Conservation (phyloP, 169 alveolate genomes). For the Cryptosporidium ryanae region DNA sequence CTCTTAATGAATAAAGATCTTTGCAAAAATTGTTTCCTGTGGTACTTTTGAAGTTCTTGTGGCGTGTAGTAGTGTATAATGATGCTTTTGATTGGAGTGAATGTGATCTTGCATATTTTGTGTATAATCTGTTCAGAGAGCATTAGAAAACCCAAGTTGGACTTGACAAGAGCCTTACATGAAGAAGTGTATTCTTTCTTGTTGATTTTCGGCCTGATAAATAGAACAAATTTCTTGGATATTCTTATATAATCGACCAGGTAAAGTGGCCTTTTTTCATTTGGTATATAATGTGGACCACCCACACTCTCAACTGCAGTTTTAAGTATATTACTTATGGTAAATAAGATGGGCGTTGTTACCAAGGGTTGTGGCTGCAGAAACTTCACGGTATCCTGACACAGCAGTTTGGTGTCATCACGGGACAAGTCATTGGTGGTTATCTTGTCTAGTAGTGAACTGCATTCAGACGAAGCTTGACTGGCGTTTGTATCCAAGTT, state of each 20-base stretch:
- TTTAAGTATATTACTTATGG: slow-evolving; percentile 32
- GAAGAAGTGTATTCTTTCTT: slow-evolving; percentile 27
- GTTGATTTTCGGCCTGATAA: slow-evolving; percentile 36
- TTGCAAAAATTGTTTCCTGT: slow-evolving; percentile 36
- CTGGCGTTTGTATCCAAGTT: slow-evolving; percentile 36
- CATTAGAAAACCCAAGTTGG: background rate
- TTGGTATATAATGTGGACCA: background rate
- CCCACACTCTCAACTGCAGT: slow-evolving; percentile 9
- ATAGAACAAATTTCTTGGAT: slow-evolving; percentile 18
- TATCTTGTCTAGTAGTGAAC: slow-evolving; percentile 19
- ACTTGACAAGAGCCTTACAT: slow-evolving; percentile 16
- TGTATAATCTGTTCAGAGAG: background rate
- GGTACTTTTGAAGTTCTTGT: slow-evolving; percentile 27
- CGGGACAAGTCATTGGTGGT: slow-evolving; percentile 5
- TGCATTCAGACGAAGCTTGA: slow-evolving; percentile 55
- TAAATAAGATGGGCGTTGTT: slow-evolving; percentile 31
- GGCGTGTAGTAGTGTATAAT: slow-evolving; percentile 40
- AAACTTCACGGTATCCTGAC: slow-evolving; percentile 42
- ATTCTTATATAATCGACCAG: slow-evolving; percentile 8
- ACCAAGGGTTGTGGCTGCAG: slow-evolving; percentile 70
- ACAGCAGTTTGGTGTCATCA: slow-evolving; percentile 1
- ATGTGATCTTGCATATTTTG: slow-evolving; percentile 21
- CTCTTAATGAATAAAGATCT: slow-evolving; percentile 15
- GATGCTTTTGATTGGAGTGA: background rate
- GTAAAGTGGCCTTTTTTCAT: background rate